Evolutionary conservation across 257 asterid species (phyloP), one percentile per base, ranked within the genome.

Genomic region (Rubia yunnanensis): DNA sequence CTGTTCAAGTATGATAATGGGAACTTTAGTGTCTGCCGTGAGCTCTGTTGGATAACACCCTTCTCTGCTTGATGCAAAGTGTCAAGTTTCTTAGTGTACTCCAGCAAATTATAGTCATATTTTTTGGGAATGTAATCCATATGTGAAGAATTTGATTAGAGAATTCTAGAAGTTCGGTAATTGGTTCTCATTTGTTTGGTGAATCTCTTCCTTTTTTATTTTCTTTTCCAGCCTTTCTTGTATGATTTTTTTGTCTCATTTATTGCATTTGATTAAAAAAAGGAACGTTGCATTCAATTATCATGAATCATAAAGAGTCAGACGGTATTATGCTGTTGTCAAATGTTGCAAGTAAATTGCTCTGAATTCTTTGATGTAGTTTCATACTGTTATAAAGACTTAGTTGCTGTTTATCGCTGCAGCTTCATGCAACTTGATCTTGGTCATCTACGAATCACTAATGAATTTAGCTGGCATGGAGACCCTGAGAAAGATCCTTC

Each of bases 351-450:
- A 10, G 50, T 8, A 52, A 14, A 57, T 2, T 22, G 69, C 57
- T 41, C 55, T 69, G 55, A 59, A 56, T 72, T 44, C n/a, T 44
- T 44, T 44, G 52, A 44, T 44, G 52, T 44, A 10, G 17, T 39
- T 39, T n/a, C n/a, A n/a, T n/a, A n/a, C n/a, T n/a, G n/a, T n/a
- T n/a, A n/a, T n/a, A n/a, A n/a, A n/a, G n/a, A n/a, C n/a, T n/a
- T n/a, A n/a, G n/a, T n/a, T n/a, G n/a, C n/a, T n/a, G n/a, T 60
- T 70, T 58, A 65, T 63, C 63, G 8, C 4, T 74, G 63, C 96
- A 94, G 99, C 73, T 94, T 86, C 91, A 90, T 94, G 88, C 97
- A 94, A 76, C 99, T 94, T 74, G 99, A 94, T 83, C 97, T 94
- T 69, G 97, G 99, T 57, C 94, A 84, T 70, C 78, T 94, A 72